phyloP scores from a whole-genome alignment of 2,329 filamentous ascomycete species.

The Zopfia rhizophila region DNA sequence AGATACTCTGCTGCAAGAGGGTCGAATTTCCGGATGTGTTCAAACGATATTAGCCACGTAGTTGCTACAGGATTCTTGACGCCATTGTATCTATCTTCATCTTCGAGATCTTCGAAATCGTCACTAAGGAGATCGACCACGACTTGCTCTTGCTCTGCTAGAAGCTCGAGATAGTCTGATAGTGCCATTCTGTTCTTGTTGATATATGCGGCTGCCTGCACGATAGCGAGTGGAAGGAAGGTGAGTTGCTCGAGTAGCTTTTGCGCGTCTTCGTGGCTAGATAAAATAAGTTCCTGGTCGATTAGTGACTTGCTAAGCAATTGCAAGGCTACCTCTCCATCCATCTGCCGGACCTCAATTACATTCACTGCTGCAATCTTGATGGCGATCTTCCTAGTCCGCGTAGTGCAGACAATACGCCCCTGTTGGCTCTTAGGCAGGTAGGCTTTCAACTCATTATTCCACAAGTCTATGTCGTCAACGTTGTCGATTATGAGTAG shows the following conservation, averaged over 20 bases:
- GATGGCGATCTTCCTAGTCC: slow-evolving; percentile 11
- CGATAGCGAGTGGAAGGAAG: slow-evolving; percentile 17
- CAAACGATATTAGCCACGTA: background rate
- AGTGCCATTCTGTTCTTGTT: slow-evolving; percentile 11
- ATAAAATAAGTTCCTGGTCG: slow-evolving; percentile 17
- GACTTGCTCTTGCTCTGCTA: slow-evolving; percentile 12
- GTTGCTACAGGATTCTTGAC: background rate
- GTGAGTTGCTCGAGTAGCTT: slow-evolving; percentile 14
- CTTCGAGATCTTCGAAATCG: too few relatives aligned
- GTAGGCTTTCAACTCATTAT: slow-evolving; percentile 16
- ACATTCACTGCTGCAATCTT: too few relatives aligned
- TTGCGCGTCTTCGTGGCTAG: slow-evolving; percentile 15
- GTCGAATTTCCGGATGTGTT: background rate
- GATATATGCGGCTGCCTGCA: slow-evolving; percentile 19
- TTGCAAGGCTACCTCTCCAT: slow-evolving; percentile 15
- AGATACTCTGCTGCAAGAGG: too few relatives aligned
- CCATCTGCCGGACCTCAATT: slow-evolving; percentile 13
- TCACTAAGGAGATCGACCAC: too few relatives aligned
- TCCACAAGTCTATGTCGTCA: slow-evolving; percentile 15
- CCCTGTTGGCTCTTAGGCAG: slow-evolving; percentile 16
- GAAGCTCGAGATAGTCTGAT: slow-evolving; percentile 13
- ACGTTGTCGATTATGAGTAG: slow-evolving; percentile 22
- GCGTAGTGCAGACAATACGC: slow-evolving; percentile 20
- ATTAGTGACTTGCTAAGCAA: slow-evolving; percentile 16
- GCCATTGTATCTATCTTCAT: too few relatives aligned